These are phyloP conservation scores for Melocanna baccifera DNA, from an alignment of 176 grass and related monocot species.

Conservation along the genomic window DNA sequence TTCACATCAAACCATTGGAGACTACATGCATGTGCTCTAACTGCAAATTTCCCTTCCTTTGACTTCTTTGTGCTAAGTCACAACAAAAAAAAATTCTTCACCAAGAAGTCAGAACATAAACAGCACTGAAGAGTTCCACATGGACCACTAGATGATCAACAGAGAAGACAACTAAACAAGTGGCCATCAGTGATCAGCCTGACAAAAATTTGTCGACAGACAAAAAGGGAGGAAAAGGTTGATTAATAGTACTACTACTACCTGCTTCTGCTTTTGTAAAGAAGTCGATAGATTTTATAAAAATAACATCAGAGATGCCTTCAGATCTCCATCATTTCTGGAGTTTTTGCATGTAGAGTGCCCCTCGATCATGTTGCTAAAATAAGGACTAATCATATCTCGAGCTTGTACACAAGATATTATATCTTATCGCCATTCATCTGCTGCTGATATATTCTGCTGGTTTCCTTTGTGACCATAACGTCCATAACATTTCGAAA, in stretches of 20 bases:
- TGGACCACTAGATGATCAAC: neutral
- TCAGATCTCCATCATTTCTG: slow-evolving; percentile 43
- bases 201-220: neutral
- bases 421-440: neutral
- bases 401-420: neutral
- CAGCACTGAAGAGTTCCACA: neutral
- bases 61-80: neutral
- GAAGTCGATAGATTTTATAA: neutral
- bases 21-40: neutral
- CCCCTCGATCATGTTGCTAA: slow-evolving; percentile 12
- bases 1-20: neutral
- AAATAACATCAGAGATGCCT: neutral
- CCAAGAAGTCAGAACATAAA: neutral
- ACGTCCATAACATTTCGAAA: neutral
- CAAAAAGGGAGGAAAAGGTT: neutral
- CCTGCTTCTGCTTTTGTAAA: slow-evolving; percentile 1
- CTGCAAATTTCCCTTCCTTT: neutral
- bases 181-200: neutral
- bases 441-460: neutral
- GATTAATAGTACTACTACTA: neutral
- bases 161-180: neutral
- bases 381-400: neutral
- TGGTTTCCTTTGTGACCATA: neutral
- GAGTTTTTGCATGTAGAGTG: slow-evolving; percentile 17
- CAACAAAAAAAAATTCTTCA: neutral